Base-by-base conservation (phyloP, 2,329 filamentous ascomycete genomes). In the Capronia epimyces region DNA sequence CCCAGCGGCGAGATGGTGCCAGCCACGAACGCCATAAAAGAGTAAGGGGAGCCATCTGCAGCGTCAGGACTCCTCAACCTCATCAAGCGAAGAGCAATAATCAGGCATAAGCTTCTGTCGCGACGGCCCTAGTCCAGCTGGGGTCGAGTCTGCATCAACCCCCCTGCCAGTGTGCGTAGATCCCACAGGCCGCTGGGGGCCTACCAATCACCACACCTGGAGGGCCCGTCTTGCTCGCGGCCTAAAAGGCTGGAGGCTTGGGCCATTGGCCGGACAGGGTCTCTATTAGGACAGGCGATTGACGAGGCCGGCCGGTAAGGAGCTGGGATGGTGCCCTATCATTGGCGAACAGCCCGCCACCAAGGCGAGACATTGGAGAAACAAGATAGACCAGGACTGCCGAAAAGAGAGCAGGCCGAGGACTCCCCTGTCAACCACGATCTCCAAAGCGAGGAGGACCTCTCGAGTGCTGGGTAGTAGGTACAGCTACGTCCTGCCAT, bases 281-380 rank as follows among this genome's bases (percentile, higher is more conserved):
- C 39, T 49, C 24, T 46, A 49, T 52, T 48, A 45, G 53, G 46
- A 18, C 36, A 49, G 21, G 54, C 40, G 34, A 32, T 47, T 50
- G 39, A 37, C 40, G 34, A 48, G 22, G 44, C 47, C 50, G 48
- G 34, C 50, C 48, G 47, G 49, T 56, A 48, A 40, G 20, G 37
- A 50, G 20, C 46, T 44, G 45, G 29, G 43, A 39, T 31, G 25
- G 27, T 36, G 37, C 29, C 44, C 12, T 34, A 24, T 50, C 32
- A 56, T 56, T 56, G 53, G 53, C 50, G 50, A 48, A 27, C 34
- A 37, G 39, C 34, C 52, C 34, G 46, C 39, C 40, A 53, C 15
- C 46, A 56, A 50, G 54, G 54, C 50, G 54, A 56, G 51, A 56
- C 54, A 56, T 36, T 45, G 27, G 45, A 52, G 52, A 48, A 41